Percentiles rank a stretch among this genome's conserved stretches.
Conservation (phyloP, 2,329 filamentous ascomycete genomes). For the Trichoderma pleuroti region DNA sequence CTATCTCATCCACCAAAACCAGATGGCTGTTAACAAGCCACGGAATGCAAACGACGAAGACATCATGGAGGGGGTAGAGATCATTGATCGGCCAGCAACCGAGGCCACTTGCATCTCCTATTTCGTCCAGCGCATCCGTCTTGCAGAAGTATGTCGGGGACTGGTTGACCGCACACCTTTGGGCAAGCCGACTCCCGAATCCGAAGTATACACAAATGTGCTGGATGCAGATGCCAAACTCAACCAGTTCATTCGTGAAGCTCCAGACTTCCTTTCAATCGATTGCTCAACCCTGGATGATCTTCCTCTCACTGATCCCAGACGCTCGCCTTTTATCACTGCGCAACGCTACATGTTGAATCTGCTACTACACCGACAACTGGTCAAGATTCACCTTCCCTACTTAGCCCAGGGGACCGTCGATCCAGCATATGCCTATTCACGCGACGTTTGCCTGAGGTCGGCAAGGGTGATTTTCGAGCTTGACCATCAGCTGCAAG, state of each 20-base stretch:
- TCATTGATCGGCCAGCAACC: slow-evolving; percentile 29
- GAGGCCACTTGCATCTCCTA: slow-evolving; percentile 37
- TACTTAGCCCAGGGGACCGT: slow-evolving; percentile 34
- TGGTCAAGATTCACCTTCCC: slow-evolving; percentile 36
- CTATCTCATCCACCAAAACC: slow-evolving; percentile 36
- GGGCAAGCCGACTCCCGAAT: slow-evolving; percentile 28
- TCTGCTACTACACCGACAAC: slow-evolving; percentile 32
- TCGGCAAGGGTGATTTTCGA: slow-evolving; percentile 33
- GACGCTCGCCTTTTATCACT: slow-evolving; percentile 25
- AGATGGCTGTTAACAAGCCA: slow-evolving; percentile 39
- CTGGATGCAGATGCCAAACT: slow-evolving; percentile 33
- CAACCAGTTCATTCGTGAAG: slow-evolving; percentile 27
- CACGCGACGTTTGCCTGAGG: slow-evolving; percentile 31
- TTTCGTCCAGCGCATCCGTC: slow-evolving; percentile 36
- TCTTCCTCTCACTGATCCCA: slow-evolving; percentile 25
- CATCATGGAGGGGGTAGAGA: slow-evolving; percentile 29
- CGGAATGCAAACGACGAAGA: slow-evolving; percentile 39
- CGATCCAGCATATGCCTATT: slow-evolving; percentile 33
- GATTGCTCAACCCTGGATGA: slow-evolving; percentile 21
- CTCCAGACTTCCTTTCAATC: slow-evolving; percentile 31
- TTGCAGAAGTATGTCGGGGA: slow-evolving; percentile 37
- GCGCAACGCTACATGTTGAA: slow-evolving; percentile 35
- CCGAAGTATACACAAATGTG: slow-evolving; percentile 32
- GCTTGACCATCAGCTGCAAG: slow-evolving; percentile 29
- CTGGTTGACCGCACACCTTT: slow-evolving; percentile 34